Percentiles rank a stretch among this genome's conserved stretches.
Evolutionary conservation across 148 eudicot species (phyloP).

Genomic region (Rhododendron griersonianum): DNA sequence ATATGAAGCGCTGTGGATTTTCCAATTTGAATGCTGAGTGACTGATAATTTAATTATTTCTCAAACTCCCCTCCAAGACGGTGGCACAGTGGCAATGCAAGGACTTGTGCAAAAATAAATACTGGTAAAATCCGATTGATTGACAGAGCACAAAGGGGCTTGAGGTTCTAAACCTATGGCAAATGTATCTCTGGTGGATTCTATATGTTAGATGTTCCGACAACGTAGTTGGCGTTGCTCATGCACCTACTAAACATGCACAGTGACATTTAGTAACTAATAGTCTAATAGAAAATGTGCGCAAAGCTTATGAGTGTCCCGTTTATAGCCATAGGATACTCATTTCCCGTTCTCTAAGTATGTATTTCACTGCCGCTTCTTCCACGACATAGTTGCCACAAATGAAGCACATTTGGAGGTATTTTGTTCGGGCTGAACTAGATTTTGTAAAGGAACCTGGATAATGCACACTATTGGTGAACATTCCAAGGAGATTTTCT

Average conservation of each 20-base stretch:
- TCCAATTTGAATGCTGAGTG: background rate
- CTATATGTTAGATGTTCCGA: background rate
- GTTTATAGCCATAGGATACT: background rate
- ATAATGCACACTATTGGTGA: background rate
- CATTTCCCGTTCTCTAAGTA: background rate
- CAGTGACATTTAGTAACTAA: background rate
- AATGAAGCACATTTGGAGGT: background rate
- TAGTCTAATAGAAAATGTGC: too few relatives aligned
- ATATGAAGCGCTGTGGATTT: background rate
- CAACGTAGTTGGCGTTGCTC: background rate
- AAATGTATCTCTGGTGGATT: background rate
- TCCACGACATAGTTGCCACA: background rate
- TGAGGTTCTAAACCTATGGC: background rate
- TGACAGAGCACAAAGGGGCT: background rate
- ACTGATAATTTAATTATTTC: background rate
- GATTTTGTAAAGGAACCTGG: background rate
- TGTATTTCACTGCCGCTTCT: background rate
- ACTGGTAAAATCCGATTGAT: background rate
- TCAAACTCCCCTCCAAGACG: background rate
- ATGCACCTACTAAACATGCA: background rate
- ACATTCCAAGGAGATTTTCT: background rate
- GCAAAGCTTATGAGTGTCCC: background rate
- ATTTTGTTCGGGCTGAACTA: background rate
- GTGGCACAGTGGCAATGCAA: background rate
- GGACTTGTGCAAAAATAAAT: background rate